A percentile compares a stretch with the other conserved stretches of the same genome.
Conservation (phyloP, 2,329 filamentous ascomycete species). For the Alternaria novae-zelandiae region DNA sequence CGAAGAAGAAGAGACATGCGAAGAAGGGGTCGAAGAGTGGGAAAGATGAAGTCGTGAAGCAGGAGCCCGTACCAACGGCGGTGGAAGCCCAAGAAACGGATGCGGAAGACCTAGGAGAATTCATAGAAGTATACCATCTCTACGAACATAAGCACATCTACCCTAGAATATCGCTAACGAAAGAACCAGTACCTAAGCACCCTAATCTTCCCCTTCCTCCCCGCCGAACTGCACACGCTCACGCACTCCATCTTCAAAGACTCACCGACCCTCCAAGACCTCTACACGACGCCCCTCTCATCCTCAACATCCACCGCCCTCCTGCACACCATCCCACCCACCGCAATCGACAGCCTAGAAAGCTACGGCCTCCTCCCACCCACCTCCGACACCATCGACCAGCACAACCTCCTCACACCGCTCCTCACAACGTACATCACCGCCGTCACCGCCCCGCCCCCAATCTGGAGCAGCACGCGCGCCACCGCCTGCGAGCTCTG, state of each 20-base stretch:
- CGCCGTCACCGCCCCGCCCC: conserved; percentile 65
- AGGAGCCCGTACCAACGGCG: conserved; percentile 8
- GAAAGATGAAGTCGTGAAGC: conserved; percentile 13
- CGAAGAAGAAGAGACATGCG: conserved; percentile 52
- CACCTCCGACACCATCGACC: conserved; percentile 44
- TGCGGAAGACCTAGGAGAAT: conserved; percentile 76
- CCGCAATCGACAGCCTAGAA: conserved; percentile 69
- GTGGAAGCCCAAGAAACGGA: conserved; percentile 39
- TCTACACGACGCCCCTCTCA: conserved; percentile 66
- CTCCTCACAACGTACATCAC: conserved; percentile 69
- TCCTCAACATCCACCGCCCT: conserved; percentile 58
- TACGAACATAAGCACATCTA: neutral
- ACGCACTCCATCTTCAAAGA: conserved; percentile 65
- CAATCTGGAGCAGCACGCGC: conserved; percentile 66
- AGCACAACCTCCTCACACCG: conserved; percentile 65
- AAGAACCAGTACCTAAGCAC: conserved; percentile 67
- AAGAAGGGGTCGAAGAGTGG: conserved; percentile 42
- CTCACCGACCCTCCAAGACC: conserved; percentile 56
- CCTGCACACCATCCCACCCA: conserved; percentile 60
- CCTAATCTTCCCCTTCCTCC: conserved; percentile 72
- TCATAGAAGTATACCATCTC: conserved; percentile 66
- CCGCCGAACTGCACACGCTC: conserved; percentile 65
- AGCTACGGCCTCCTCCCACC: conserved; percentile 69
- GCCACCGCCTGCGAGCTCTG: conserved; percentile 74
- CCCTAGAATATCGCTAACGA: neutral